Evolutionary conservation across 2,329 filamentous ascomycete genomes (phyloP).

Genomic region (Mollisia scopiformis): DNA sequence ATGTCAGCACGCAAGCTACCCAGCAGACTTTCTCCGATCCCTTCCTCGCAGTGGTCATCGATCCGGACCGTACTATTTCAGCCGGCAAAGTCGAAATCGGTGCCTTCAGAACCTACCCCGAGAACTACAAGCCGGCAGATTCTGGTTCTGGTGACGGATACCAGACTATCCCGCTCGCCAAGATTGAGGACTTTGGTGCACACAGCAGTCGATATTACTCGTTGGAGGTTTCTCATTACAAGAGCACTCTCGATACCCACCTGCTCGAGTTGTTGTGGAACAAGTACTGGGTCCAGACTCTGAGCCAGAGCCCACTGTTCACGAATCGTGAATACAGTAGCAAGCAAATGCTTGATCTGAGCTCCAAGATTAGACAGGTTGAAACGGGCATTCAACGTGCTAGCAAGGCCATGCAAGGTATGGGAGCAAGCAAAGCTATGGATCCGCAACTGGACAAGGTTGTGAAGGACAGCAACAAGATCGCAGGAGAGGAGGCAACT

Average conservation of each 20-base stretch:
- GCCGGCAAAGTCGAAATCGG: constrained; percentile 95
- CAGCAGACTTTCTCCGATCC: constrained; percentile 89
- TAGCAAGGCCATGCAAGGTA: constrained; percentile 28
- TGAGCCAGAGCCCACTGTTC: constrained; percentile 87
- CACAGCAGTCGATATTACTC: constrained; percentile 90
- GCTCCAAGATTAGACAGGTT: constrained; percentile 76
- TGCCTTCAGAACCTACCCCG: constrained; percentile 89
- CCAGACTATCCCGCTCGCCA: constrained; percentile 84
- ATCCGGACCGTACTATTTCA: constrained; percentile 92
- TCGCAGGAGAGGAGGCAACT: constrained; percentile 54
- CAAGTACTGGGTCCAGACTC: constrained; percentile 98
- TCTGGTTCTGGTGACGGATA: constrained; percentile 58
- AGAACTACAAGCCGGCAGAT: constrained; percentile 65
- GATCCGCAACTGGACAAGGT: constrained; percentile 57
- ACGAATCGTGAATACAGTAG: constrained; percentile 92
- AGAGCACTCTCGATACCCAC: constrained; percentile 85
- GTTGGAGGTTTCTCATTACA: constrained; percentile 91
- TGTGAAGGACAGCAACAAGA: constrained; percentile 58
- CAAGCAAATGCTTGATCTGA: constrained; percentile 88
- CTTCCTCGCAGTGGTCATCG: constrained; percentile 93
- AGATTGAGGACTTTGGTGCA: constrained; percentile 94
- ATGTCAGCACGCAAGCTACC: constrained; percentile 83
- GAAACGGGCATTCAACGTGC: constrained; percentile 44
- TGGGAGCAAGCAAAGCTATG: constrained; percentile 26
- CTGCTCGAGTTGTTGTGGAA: constrained; percentile 93